phyloP scores from a whole-genome alignment of 176 grass and related monocot genomes.

The Bolboschoenus planiculmis region DNA sequence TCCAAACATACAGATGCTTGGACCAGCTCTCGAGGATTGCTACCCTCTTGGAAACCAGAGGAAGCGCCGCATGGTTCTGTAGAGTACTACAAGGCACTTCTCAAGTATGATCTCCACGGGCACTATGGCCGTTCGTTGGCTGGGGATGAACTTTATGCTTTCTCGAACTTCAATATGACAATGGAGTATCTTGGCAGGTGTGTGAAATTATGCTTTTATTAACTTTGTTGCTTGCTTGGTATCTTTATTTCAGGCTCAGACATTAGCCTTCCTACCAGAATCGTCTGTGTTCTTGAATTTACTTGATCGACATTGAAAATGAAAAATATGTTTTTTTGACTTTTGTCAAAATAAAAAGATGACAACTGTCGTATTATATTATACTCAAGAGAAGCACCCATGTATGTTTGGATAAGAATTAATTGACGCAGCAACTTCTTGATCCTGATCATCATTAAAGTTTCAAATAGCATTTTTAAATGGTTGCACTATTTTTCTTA shows the following conservation, averaged over 20 bases:
- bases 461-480: no score
- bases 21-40: constrained; percentile 34
- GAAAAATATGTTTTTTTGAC: neutral
- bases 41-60: constrained; percentile 3
- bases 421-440: no score
- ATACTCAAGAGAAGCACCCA: no score
- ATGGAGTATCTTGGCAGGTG: constrained; percentile 8
- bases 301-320: neutral
- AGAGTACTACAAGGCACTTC: constrained; percentile 61
- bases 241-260: neutral
- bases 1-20: no score
- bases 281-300: neutral
- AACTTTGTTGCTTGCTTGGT: neutral
- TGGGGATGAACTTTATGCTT: constrained; percentile 22
- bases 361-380: neutral
- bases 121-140: constrained; percentile 27
- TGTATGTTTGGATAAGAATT: neutral
- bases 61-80: constrained; percentile 25
- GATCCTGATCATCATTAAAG: no score
- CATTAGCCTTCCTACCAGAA: neutral
- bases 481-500: no score
- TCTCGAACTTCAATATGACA: constrained; percentile 47
- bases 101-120: constrained; percentile 41
- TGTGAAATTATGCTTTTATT: no score
- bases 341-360: neutral